phyloP scores from a whole-genome alignment of 2,329 filamentous ascomycete genomes.

The Diaporthe sp. region DNA sequence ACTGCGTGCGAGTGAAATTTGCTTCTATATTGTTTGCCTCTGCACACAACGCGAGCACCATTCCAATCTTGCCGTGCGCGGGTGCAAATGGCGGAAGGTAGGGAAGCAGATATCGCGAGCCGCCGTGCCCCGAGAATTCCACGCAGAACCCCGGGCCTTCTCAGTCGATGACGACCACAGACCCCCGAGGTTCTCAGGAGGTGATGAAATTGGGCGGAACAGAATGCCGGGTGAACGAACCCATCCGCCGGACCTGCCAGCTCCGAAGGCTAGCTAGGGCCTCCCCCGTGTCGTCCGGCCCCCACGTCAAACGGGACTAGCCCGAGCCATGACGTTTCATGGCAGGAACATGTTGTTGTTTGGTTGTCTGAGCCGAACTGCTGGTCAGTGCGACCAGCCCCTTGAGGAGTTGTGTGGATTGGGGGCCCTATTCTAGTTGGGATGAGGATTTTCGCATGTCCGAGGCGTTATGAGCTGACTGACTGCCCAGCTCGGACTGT shows the following conservation, averaged over 20 bases:
- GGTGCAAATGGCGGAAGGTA: background rate
- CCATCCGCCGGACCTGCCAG: background rate
- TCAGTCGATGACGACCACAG: background rate
- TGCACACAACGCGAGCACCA: background rate
- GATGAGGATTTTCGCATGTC: background rate
- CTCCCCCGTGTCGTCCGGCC: background rate
- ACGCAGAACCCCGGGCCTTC: background rate
- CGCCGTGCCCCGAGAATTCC: too few relatives aligned
- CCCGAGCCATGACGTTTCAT: constrained; percentile 12
- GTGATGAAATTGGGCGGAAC: background rate
- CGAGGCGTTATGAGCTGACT: background rate
- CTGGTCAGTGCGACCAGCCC: constrained; percentile 19
- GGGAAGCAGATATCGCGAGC: background rate
- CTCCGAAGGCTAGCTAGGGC: constrained; percentile 10
- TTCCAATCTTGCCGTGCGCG: background rate
- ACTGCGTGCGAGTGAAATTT: background rate
- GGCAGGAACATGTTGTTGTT: background rate
- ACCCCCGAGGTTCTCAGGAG: background rate
- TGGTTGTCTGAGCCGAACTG: constrained; percentile 25
- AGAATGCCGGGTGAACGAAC: background rate
- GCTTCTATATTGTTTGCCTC: too few relatives aligned
- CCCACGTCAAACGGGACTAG: constrained; percentile 19
- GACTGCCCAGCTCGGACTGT: background rate
- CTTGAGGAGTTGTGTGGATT: background rate
- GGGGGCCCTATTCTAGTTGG: background rate